These are phyloP conservation scores for Solanum piurae DNA, from an alignment of 257 asterid genomes.

Conservation along the genomic window DNA sequence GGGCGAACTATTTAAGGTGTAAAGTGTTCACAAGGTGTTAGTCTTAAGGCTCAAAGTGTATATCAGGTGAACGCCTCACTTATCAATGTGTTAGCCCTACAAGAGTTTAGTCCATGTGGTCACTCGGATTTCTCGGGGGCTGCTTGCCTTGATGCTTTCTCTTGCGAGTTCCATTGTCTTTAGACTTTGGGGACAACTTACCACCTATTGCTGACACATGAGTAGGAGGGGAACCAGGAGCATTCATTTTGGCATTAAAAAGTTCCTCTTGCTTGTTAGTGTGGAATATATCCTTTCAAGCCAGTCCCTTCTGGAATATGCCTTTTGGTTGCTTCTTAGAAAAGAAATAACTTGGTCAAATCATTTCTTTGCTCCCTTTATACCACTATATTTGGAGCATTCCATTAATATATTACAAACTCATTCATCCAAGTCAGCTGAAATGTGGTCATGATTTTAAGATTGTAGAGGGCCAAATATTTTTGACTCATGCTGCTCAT, in stretches of 20 bases:
- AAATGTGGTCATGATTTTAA: neutral
- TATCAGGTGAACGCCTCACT: neutral
- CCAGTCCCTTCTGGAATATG: neutral
- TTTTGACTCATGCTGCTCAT: neutral
- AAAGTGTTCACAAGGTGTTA: neutral
- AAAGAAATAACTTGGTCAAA: neutral
- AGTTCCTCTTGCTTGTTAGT: neutral
- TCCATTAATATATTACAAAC: neutral
- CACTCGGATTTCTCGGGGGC: neutral
- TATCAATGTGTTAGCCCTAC: neutral
- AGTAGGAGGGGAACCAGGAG: neutral
- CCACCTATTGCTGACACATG: neutral
- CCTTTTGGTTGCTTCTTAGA: neutral
- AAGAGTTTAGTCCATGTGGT: neutral
- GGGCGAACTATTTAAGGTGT: neutral
- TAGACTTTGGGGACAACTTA: neutral
- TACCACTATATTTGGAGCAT: neutral
- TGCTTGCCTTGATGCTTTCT: neutral
- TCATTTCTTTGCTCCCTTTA: neutral
- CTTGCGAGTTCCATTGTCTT: neutral
- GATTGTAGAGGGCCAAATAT: neutral
- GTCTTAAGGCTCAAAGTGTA: neutral
- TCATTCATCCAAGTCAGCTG: neutral
- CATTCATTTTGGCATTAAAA: neutral
- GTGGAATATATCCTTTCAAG: neutral